Evolutionary conservation across 345 rosid species (phyloP).

Genomic region (Eucalyptus albens): DNA sequence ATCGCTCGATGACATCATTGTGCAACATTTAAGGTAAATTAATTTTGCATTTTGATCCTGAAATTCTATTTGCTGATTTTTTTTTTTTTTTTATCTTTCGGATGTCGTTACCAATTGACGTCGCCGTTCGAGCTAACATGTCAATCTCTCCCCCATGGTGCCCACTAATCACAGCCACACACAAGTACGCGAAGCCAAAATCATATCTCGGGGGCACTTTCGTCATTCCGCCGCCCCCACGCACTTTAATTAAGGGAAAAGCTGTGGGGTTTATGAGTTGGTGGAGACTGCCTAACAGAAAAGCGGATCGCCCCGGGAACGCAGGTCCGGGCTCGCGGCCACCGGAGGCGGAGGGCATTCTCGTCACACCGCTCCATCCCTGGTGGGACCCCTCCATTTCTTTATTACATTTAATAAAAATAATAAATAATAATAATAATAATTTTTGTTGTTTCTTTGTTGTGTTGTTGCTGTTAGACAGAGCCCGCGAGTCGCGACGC

Average conservation of each 20-base stretch:
- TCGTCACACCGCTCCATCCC: background rate
- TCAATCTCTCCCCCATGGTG: background rate
- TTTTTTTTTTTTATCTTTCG: background rate
- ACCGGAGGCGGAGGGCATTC: background rate
- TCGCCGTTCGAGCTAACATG: background rate
- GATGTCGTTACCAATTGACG: background rate
- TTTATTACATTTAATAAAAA: background rate
- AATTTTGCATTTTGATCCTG: background rate
- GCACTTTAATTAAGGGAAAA: background rate
- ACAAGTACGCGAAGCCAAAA: background rate
- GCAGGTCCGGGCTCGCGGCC: background rate
- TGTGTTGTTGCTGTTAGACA: background rate
- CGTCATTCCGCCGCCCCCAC: background rate
- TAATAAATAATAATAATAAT: background rate
- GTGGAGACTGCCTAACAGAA: constrained; percentile 18
- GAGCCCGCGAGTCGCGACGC: background rate
- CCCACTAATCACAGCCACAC: background rate
- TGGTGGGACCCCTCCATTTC: background rate
- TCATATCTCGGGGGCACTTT: background rate
- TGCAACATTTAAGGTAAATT: background rate
- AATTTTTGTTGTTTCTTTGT: background rate
- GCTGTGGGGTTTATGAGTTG: background rate
- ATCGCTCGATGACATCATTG: background rate
- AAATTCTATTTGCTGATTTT: background rate
- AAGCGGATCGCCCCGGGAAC: background rate